Conservation (phyloP, 371 early-diverging fungal genomes). For the Rhizopus stolonifer region DNA sequence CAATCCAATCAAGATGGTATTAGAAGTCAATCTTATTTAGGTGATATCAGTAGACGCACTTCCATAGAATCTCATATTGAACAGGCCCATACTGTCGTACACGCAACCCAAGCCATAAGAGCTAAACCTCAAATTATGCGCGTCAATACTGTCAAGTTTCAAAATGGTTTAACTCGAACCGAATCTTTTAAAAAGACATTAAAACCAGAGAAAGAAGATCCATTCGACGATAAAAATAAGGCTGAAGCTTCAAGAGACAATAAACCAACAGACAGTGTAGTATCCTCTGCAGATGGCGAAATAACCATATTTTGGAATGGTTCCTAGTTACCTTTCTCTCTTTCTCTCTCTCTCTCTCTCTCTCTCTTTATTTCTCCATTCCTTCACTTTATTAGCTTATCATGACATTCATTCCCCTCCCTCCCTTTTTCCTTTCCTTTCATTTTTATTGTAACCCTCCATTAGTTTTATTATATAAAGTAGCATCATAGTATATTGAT, state of each 20-base stretch:
- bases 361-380: too few species aligned
- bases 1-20: not conserved
- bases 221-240: conserved; percentile 40
- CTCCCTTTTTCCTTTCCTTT: too few species aligned
- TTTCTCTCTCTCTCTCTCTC: too few species aligned
- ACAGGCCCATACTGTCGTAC: conserved; percentile 22
- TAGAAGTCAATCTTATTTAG: conserved; percentile 6
- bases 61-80: conserved; percentile 29
- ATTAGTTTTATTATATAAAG: too few species aligned
- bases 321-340: not conserved
- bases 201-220: conserved; percentile 25
- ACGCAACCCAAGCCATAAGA: conserved; percentile 40
- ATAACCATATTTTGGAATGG: conserved; percentile 53
- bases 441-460: too few species aligned
- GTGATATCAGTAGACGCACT: conserved; percentile 15
- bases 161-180: conserved; percentile 25
- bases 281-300: conserved; percentile 51
- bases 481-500: too few species aligned
- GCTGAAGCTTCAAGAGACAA: not conserved
- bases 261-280: conserved; percentile 33
- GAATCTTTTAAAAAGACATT: conserved; percentile 28
- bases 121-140: conserved; percentile 49
- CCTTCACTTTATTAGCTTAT: too few species aligned
- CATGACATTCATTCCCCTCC: too few species aligned
- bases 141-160: conserved; percentile 38